phyloP scores from a whole-genome alignment of 2,329 filamentous ascomycete genomes.

The Tolypocladium sp. region DNA sequence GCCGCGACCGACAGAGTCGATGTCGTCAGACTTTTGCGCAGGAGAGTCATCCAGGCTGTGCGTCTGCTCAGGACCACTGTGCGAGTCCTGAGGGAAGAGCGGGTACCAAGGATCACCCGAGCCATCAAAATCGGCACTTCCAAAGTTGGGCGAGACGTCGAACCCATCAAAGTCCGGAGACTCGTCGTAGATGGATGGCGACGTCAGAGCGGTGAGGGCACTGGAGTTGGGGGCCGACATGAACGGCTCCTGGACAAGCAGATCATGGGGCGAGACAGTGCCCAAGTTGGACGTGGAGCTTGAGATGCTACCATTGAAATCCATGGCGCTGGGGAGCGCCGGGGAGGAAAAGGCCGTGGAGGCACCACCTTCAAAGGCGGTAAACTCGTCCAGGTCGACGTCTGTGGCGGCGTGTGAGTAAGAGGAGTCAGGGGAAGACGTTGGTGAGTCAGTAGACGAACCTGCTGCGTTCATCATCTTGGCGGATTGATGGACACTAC shows the following conservation, averaged over 20 bases:
- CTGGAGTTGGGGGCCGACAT: constrained; percentile 74
- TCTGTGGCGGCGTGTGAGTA: constrained; percentile 35
- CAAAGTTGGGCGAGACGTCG: constrained; percentile 72
- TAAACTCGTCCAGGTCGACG: constrained; percentile 49
- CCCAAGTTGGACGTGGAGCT: constrained; percentile 46
- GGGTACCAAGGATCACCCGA: constrained; percentile 58
- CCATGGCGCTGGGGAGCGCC: constrained; percentile 39
- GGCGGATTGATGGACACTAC: constrained; percentile 37
- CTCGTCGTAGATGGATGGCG: constrained; percentile 68
- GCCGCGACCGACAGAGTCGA: constrained; percentile 33
- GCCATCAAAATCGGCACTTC: constrained; percentile 44
- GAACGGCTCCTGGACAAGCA: constrained; percentile 60
- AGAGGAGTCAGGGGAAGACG: background rate
- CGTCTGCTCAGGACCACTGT: constrained; percentile 13
- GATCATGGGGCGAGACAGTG: constrained; percentile 79
- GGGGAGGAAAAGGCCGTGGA: constrained; percentile 46
- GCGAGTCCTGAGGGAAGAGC: constrained; percentile 53
- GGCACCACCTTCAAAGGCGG: constrained; percentile 44
- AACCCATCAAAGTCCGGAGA: constrained; percentile 69
- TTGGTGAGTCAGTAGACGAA: constrained; percentile 11
- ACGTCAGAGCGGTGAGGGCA: constrained; percentile 75
- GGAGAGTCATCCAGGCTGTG: constrained; percentile 30
- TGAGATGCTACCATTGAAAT: constrained; percentile 36
- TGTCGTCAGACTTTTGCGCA: constrained; percentile 34
- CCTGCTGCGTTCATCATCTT: constrained; percentile 37